These are phyloP conservation scores for Pythium folliculosum DNA, from an alignment of 352 stramenopile species.

Conservation along the genomic window DNA sequence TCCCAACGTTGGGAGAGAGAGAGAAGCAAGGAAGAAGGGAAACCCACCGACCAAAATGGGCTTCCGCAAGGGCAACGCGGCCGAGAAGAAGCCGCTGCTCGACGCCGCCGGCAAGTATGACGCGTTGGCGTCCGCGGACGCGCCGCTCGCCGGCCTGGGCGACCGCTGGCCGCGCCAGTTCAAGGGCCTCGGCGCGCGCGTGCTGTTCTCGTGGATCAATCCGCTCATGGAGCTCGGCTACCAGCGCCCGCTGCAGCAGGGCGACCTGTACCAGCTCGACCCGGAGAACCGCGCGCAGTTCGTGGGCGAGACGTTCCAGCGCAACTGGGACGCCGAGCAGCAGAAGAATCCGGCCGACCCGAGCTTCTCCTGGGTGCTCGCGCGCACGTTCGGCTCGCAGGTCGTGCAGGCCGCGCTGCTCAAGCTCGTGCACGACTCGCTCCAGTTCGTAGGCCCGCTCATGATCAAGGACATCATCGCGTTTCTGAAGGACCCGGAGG, in stretches of 20 bases:
- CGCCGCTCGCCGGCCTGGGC: constrained; percentile 7
- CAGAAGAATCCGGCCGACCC: constrained; percentile 30
- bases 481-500: constrained; percentile 67
- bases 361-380: constrained; percentile 29
- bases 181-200: constrained; percentile 47
- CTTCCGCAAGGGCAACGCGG: background rate
- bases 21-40: background rate
- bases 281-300: constrained; percentile 59
- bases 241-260: constrained; percentile 69
- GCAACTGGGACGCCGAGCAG: constrained; percentile 37
- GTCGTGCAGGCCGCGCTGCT: constrained; percentile 53
- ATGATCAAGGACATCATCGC: constrained; percentile 88
- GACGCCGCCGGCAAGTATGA: constrained; percentile 14
- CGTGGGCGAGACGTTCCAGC: constrained; percentile 48
- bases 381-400: constrained; percentile 30
- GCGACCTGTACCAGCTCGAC: constrained; percentile 87
- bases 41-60: too few relatives aligned
- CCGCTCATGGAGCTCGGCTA: constrained; percentile 86
- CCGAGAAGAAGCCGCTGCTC: constrained; percentile 35
- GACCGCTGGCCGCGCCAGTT: constrained; percentile 43
- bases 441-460: constrained; percentile 83
- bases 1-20: background rate
- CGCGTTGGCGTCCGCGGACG: background rate
- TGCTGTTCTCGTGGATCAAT: constrained; percentile 85
- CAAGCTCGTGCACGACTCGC: constrained; percentile 80